These are phyloP conservation scores for Irineochytrium annulatum DNA, from an alignment of 192 early-diverging fungal genomes.

Conservation along the genomic window DNA sequence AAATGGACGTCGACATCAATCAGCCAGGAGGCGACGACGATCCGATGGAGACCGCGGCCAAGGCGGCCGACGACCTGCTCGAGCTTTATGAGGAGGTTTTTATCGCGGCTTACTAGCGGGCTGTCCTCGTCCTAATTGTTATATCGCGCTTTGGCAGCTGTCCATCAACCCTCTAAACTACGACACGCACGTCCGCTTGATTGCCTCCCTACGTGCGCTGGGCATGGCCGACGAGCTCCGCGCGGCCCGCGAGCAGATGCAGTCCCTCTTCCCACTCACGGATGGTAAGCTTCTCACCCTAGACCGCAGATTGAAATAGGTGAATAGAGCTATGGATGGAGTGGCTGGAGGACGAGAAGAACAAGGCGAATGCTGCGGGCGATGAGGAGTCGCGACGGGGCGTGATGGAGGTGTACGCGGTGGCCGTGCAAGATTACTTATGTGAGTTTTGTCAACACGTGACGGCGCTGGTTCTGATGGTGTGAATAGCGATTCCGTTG, in stretches of 20 bases:
- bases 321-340: conserved; percentile 63
- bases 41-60: not conserved
- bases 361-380: conserved; percentile 19
- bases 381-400: conserved; percentile 37
- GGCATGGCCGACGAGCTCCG: conserved; percentile 38
- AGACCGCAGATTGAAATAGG: not conserved
- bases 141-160: conserved; percentile 1
- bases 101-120: not conserved
- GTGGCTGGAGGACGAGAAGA: conserved; percentile 69
- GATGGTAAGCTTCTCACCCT: conserved; percentile 43
- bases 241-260: conserved; percentile 54
- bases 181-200: conserved; percentile 46
- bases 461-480: not conserved
- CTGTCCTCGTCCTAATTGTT: not conserved
- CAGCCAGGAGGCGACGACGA: not conserved
- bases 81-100: not conserved
- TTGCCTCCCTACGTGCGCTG: conserved; percentile 33
- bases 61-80: not conserved
- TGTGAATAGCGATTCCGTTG: conserved; percentile 53
- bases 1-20: not conserved
- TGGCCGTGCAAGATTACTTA: conserved; percentile 62
- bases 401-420: conserved; percentile 48
- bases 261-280: conserved; percentile 52
- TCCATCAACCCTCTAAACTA: conserved; percentile 22
- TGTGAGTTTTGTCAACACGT: conserved; percentile 44